Percentiles rank a stretch among this genome's conserved stretches.
Conservation (phyloP, 768 basidiomycete genomes). For the Mycena galericulata region DNA sequence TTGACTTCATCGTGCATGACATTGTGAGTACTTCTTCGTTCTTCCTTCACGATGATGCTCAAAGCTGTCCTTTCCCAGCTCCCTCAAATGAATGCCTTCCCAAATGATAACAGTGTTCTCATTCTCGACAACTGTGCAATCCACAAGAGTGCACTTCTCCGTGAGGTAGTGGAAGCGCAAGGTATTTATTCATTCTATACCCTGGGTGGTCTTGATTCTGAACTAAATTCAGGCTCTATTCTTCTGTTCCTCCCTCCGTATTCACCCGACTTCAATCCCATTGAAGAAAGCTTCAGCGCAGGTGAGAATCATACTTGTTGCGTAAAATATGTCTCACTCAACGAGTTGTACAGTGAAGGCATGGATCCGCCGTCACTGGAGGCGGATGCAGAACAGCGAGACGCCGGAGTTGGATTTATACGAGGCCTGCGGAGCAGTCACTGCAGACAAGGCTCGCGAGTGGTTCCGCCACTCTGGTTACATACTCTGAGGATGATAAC, state of each 20-base stretch:
- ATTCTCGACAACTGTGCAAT: constrained; percentile 48
- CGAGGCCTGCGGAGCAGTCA: constrained; percentile 41
- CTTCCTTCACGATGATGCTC: background rate
- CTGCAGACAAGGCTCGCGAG: constrained; percentile 39
- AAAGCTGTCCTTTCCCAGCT: constrained; percentile 26
- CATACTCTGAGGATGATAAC: background rate
- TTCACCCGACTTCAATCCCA: constrained; percentile 51
- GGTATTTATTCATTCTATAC: background rate
- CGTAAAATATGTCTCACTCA: background rate
- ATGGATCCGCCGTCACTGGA: constrained; percentile 38
- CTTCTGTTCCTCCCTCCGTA: constrained; percentile 48
- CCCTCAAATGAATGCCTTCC: constrained; percentile 43
- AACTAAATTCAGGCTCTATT: constrained; percentile 34
- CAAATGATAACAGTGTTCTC: constrained; percentile 39
- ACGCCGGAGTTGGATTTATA: constrained; percentile 35
- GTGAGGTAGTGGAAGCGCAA: constrained; percentile 38
- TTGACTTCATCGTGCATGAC: constrained; percentile 45
- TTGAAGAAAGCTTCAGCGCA: constrained; percentile 47
- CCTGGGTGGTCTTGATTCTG: background rate
- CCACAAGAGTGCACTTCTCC: constrained; percentile 39
- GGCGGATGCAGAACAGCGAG: constrained; percentile 18
- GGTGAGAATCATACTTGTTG: constrained; percentile 26
- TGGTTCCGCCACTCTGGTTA: constrained; percentile 44
- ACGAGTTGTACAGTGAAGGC: constrained; percentile 41
- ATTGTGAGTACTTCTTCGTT: constrained; percentile 36